Evolutionary conservation across 306 rosid genomes (phyloP).

Genomic region (Quercus mongolica): DNA sequence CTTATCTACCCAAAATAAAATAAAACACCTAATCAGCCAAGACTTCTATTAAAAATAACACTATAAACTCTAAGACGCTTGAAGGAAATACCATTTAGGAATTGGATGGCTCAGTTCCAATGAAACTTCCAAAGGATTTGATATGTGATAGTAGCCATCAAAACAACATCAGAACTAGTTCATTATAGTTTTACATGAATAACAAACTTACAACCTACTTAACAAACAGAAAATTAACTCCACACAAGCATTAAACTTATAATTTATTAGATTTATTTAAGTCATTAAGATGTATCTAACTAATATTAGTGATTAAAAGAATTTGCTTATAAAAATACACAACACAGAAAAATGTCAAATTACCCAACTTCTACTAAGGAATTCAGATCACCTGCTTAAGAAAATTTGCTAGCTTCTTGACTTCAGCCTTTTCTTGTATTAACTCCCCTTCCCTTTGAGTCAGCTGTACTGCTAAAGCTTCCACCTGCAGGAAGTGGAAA

Average conservation of each 20-base stretch:
- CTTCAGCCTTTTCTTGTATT: slow-evolving; percentile 91
- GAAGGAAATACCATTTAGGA: not conserved
- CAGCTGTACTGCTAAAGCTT: slow-evolving; percentile 88
- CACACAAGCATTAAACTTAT: not conserved
- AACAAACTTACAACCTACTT: not conserved
- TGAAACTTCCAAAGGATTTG: not conserved
- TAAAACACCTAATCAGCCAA: no score
- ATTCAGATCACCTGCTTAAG: slow-evolving; percentile 78
- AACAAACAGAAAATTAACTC: not conserved
- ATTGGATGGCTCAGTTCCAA: not conserved
- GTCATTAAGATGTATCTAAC: not conserved
- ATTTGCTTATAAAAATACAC: not conserved
- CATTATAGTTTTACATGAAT: not conserved
- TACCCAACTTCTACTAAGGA: not conserved
- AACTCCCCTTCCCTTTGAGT: slow-evolving; percentile 69
- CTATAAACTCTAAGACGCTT: not conserved
- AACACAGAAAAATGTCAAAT: not conserved
- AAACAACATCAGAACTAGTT: not conserved
- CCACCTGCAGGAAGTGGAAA: slow-evolving; percentile 38
- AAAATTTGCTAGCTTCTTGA: slow-evolving; percentile 89
- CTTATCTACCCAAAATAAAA: no score
- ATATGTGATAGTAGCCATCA: not conserved
- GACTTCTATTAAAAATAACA: no score
- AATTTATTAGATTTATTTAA: not conserved
- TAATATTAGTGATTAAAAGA: not conserved